Evolutionary conservation across 2,329 filamentous ascomycete genomes (phyloP), one percentile per base, ranked within the genome.

Genomic region (Arthroderma sp.): DNA sequence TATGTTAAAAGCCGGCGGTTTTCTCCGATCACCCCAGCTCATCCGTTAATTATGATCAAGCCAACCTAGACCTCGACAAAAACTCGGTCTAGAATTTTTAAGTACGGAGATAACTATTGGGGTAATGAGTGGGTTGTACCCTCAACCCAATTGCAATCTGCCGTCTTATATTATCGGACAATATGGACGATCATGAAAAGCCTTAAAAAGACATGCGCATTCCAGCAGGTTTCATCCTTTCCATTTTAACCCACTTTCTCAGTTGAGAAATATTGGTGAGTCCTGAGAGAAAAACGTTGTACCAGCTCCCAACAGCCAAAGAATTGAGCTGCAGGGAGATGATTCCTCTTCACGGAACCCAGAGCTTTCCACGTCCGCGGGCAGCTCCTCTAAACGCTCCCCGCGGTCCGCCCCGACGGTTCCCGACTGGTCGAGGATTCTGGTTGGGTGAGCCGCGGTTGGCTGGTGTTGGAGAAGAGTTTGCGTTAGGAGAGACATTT

Each of bases 321-420:
- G 25, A 33, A n/a, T n/a, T n/a, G 25, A 47, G 47, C 47, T 17
- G 28, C 7, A 17, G 25, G 47, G 47, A 51, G 25, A 13, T 33
- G 7, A 43, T n/a, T 3, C 25, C 7, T 19, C 9, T 51, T 74
- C 71, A 74, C 70, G 72, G 72, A 70, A 74, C 72, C 72, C 72
- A 74, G 44, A 74, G 66, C 56, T 73, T 74, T 31, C 72, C 72
- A 57, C 71, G 71, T 28, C 72, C 72, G 59, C 72, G 70, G 51
- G 64, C 64, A 60, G 63, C 65, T 44, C 72, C 71, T 60, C 71
- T 68, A 39, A 67, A 56, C 25, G 62, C 60, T 13, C 68, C 68
- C 54, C 72, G 70, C 59, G 67, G 58, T 38, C 62, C 57, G 19
- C 67, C 70, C 38, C 71, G 69, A 31, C 71, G 71, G 37, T 69